Evolutionary conservation across 164 flowering plant genomes (phyloP), one percentile per base, ranked within the genome.

Genomic region (Houttuynia cordata): DNA sequence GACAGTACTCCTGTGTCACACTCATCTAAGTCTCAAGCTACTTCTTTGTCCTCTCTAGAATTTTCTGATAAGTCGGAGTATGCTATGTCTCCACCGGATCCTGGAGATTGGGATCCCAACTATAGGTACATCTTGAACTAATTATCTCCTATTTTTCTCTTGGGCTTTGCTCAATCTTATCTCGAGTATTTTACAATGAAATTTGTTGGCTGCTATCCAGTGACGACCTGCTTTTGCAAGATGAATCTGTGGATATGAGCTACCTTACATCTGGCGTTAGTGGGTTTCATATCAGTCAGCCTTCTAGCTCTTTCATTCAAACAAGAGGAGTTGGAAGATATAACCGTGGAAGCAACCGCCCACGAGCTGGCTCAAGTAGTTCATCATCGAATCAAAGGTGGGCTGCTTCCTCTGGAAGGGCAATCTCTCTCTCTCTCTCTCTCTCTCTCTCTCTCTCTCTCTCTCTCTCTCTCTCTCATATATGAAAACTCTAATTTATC

Each of bases 31-130:
- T 49, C 77, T 15, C 69, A 45, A 58, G 47, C 70, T 63, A 77
- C 71, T 52, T 54, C 57, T 7, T 25, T 61, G 10, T 74, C 71
- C 61, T 40, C 68, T 23, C 24, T 66, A n/a, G 88, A 74, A 18
- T 65, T 70, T 62, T 67, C 66, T 69, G 94, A 88, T 22, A 83
- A 79, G 63, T 68, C 70, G 37, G 99, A 84, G 51, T 66, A 70
- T 62, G 69, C 73, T 72, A 62, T 69, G 34, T 77, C 84, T 57
- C 42, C 81, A 63, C 97, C 96, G 65, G 86, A 87, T 79, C 99
- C 99, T 23, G 91, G 87, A 61, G 94, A 94, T 70, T 94, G 99
- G 99, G 96, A 88, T 78, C 97, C 99, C 59, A 85, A 91, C 64
- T 94, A 94, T 57, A 91, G 97, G 99, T 84, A 57, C 17, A 34